Evolutionary conservation across 2,329 filamentous ascomycete genomes (phyloP).

Genomic region (Fusarium solani-melongenae): DNA sequence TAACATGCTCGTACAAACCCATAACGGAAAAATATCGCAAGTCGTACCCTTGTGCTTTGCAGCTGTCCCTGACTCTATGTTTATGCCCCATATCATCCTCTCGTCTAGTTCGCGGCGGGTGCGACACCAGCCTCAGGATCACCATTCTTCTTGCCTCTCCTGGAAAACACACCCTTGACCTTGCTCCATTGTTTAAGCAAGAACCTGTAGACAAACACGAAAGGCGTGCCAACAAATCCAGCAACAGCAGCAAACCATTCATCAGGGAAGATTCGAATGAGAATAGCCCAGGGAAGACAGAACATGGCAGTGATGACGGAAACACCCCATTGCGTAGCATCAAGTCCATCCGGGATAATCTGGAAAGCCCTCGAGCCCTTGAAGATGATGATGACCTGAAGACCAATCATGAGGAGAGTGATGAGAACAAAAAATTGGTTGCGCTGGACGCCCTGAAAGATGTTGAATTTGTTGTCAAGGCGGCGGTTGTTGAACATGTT

Average conservation of each 20-base stretch:
- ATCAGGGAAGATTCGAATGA: neutral
- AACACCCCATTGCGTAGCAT: neutral
- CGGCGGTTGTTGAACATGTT: conserved; percentile 74
- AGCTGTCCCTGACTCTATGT: neutral
- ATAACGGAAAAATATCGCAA: neutral
- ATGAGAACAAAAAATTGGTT: conserved; percentile 70
- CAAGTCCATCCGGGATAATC: neutral
- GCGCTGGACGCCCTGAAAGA: conserved; percentile 66
- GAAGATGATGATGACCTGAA: conserved; percentile 68
- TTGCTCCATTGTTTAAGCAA: neutral
- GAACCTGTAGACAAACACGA: neutral
- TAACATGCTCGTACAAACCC: neutral
- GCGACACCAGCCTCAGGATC: neutral
- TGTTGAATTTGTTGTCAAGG: conserved; percentile 71
- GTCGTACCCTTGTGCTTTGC: neutral
- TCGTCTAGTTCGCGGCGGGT: neutral
- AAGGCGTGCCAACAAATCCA: neutral
- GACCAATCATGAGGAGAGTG: conserved; percentile 66
- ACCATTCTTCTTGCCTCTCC: neutral
- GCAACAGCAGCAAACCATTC: neutral
- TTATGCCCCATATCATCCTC: neutral
- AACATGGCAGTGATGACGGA: neutral
- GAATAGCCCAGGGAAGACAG: neutral
- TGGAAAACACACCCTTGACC: neutral
- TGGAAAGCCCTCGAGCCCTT: conserved; percentile 51